These are phyloP conservation scores for Penicillium sp. DNA, from an alignment of 2,329 filamentous ascomycete species.

Conservation along the genomic window DNA sequence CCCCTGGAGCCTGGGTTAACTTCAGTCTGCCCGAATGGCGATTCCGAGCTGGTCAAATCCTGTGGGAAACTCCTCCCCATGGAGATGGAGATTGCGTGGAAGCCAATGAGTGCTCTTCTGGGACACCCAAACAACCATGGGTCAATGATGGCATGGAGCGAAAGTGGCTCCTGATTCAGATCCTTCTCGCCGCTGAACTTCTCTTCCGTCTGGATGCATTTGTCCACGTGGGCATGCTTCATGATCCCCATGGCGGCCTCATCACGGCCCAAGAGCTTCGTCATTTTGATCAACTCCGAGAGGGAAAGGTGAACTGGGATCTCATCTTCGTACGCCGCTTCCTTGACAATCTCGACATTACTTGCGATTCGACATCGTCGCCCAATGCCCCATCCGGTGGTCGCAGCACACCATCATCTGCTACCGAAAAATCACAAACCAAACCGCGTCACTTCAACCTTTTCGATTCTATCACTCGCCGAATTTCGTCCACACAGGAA, in stretches of 20 bases:
- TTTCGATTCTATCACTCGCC: slow-evolving; percentile 30
- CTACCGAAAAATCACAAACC: slow-evolving; percentile 8
- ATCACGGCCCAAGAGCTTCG: slow-evolving; percentile 49
- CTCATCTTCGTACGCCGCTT: slow-evolving; percentile 56
- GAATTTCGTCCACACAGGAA: slow-evolving; percentile 11
- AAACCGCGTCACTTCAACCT: slow-evolving; percentile 26
- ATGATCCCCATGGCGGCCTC: slow-evolving; percentile 40
- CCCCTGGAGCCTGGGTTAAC: slow-evolving; percentile 50
- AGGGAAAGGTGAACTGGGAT: slow-evolving; percentile 59
- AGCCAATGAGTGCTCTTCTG: slow-evolving; percentile 3
- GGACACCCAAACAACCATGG: slow-evolving; percentile 25
- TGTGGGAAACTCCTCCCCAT: slow-evolving; percentile 46
- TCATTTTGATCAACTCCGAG: slow-evolving; percentile 50
- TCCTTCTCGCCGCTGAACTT: slow-evolving; percentile 57
- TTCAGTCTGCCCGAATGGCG: slow-evolving; percentile 52
- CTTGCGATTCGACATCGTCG: slow-evolving; percentile 21
- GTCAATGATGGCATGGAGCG: slow-evolving; percentile 43
- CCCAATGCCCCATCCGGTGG: slow-evolving; percentile 2
- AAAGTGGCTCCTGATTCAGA: slow-evolving; percentile 58
- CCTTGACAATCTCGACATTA: slow-evolving; percentile 53
- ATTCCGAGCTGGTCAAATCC: slow-evolving; percentile 48
- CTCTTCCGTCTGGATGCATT: slow-evolving; percentile 56
- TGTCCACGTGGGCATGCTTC: slow-evolving; percentile 44
- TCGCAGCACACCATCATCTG: not conserved
- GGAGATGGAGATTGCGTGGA: slow-evolving; percentile 37